Evolutionary conservation across 148 eudicot species (phyloP).

Genomic region (Nepenthes mirabilis): DNA sequence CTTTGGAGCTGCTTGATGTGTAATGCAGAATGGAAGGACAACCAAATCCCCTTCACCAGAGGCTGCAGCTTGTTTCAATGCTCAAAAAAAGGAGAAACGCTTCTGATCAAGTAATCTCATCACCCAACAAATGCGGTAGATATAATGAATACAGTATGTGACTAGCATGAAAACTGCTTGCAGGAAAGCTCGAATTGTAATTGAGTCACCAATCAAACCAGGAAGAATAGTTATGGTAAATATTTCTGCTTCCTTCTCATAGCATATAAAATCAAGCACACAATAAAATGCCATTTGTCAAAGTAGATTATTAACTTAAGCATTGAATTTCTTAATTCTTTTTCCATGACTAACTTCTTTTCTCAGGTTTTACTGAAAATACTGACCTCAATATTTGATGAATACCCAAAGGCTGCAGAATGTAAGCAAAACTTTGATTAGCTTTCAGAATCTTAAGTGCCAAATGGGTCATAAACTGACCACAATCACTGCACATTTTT

Average conservation of each 20-base stretch:
- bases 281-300: background rate
- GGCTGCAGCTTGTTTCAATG: conserved; percentile 59
- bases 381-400: conserved; percentile 45
- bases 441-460: background rate
- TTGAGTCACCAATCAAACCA: conserved; percentile 81
- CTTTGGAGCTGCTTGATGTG: background rate
- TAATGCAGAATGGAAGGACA: conserved; percentile 71
- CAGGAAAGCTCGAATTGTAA: conserved; percentile 59
- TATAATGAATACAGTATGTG: background rate
- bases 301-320: background rate
- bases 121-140: background rate
- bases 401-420: conserved; percentile 60
- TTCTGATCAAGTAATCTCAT: conserved; percentile 41
- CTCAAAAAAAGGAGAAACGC: conserved; percentile 29
- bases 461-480: background rate
- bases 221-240: conserved; percentile 65
- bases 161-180: conserved; percentile 2
- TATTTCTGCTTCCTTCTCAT: conserved; percentile 1
- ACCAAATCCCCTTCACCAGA: conserved; percentile 64
- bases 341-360: conserved; percentile 1
- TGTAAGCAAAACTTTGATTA: conserved; percentile 26
- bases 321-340: background rate
- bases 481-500: background rate
- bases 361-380: conserved; percentile 45
- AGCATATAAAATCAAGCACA: background rate